A percentile compares a stretch with the other conserved stretches of the same genome.
These are phyloP conservation scores for Aspergillus steynii DNA, from an alignment of 495 filamentous ascomycete species.

Conservation along the genomic window DNA sequence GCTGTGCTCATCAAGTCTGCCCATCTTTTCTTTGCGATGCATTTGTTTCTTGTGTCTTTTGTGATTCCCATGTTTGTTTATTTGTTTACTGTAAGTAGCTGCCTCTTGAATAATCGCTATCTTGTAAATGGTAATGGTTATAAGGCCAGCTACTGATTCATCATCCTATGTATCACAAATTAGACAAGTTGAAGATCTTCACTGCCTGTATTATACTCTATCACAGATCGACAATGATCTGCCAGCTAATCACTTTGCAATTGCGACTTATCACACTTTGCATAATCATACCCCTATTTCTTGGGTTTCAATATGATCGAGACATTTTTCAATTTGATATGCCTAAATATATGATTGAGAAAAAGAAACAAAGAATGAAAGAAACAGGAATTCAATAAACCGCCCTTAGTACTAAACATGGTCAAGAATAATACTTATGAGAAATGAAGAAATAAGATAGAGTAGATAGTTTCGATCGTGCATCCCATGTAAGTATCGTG, in stretches of 20 bases:
- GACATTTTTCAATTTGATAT: not conserved
- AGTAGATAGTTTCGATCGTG: not conserved
- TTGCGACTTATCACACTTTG: not conserved
- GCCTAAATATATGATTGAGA: not conserved
- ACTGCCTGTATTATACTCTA: not conserved
- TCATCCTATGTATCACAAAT: not conserved
- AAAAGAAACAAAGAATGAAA: conserved; percentile 2
- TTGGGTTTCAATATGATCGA: too few species aligned
- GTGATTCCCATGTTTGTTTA: conserved; percentile 29
- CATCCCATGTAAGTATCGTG: not conserved
- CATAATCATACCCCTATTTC: too few species aligned
- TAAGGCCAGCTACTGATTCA: not conserved
- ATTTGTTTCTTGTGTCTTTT: conserved; percentile 11
- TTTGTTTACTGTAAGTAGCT: conserved; percentile 4
- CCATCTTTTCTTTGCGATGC: not conserved
- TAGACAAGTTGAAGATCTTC: not conserved
- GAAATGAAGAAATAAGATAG: not conserved
- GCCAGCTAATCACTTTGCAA: conserved; percentile 4
- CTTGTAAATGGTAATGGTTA: not conserved
- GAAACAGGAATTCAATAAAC: not conserved
- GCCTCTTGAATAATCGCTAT: not conserved
- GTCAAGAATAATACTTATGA: not conserved
- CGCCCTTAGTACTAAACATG: conserved; percentile 10
- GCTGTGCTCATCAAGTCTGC: not conserved
- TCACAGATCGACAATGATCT: conserved; percentile 1